Base-by-base conservation (phyloP, 257 asterid genomes). In the Jacaranda mimosifolia region DNA sequence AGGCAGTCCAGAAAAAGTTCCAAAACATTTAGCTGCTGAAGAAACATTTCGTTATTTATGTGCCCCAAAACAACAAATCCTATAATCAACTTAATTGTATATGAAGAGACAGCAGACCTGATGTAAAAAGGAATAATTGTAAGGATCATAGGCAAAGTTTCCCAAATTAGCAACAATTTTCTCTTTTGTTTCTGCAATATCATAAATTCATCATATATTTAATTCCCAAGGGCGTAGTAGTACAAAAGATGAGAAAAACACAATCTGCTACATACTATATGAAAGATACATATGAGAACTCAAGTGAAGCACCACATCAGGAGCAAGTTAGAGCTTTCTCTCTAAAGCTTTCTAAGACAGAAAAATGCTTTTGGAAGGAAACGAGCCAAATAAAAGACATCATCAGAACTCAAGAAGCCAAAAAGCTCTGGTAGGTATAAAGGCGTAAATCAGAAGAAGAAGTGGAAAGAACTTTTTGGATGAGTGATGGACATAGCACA, bases 71-170 rank as follows among this genome's bases (percentile, higher is more conserved):
- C 51, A 45, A 63, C 38, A 73, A 8, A 40, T 13, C 4, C 5
- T 17, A 63, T 43, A 60, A 56, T 64, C 7, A 70, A 55, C 38
- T 8, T 39, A 67, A 46, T 13, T 21, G 15, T 49, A 42, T 8
- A 57, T 9, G 60, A 76, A 39, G 67, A 78, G 17, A 59, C 70
- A 35, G 69, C 52, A 77, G 36, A 95, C 99, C 97, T 95, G 97
- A 57, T 94, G 97, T 82, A 95, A 67, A 70, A 88, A 91, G 80
- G 97, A 73, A 64, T 85, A 93, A 78, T 93, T 95, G 88, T 76
- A 95, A 73, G 99, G 99, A 88, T 95, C 98, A 78, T 95, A 95
- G 7, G 99, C 98, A 73, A 95, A 93, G 83, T 95, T 93, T 11
- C 96, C 97, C 86, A 91, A 87, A 84, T 90, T 92, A 63, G 98